Conservation (phyloP, 1,284 basidiomycete species). For the Meripilus lineatus region DNA sequence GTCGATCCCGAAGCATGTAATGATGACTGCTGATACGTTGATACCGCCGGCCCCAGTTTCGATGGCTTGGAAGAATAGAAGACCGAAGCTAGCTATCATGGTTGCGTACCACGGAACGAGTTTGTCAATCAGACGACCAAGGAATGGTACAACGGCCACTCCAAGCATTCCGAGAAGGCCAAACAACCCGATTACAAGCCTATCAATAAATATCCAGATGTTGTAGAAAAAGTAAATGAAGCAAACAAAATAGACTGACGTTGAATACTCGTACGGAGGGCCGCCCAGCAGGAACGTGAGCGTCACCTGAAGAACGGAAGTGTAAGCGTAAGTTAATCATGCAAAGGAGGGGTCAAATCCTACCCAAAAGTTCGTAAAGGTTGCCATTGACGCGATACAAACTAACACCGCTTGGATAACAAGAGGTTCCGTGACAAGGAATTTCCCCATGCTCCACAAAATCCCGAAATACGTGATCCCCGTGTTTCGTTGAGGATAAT, state of each 20-base stretch:
- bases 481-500: slow-evolving; percentile 39
- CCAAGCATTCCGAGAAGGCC: slow-evolving; percentile 43
- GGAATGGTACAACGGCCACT: slow-evolving; percentile 39
- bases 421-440: slow-evolving; percentile 41
- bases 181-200: slow-evolving; percentile 45
- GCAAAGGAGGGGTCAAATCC: background rate
- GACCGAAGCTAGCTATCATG: slow-evolving; percentile 28
- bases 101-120: slow-evolving; percentile 43
- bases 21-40: slow-evolving; percentile 37
- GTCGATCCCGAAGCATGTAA: slow-evolving; percentile 39
- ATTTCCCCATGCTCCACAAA: slow-evolving; percentile 39
- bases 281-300: slow-evolving; percentile 45
- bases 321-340: background rate
- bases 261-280: slow-evolving; percentile 36
- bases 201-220: slow-evolving; percentile 11
- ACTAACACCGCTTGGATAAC: slow-evolving; percentile 40
- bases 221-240: background rate
- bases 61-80: slow-evolving; percentile 30
- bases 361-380: slow-evolving; percentile 38
- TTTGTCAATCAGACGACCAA: slow-evolving; percentile 42
- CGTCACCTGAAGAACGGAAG: slow-evolving; percentile 16
- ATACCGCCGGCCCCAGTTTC: slow-evolving; percentile 37
- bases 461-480: slow-evolving; percentile 37
- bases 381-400: slow-evolving; percentile 30
- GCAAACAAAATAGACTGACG: slow-evolving; percentile 20